Base-by-base conservation (phyloP, 129 eudicot species). In the Tanacetum coccineum region DNA sequence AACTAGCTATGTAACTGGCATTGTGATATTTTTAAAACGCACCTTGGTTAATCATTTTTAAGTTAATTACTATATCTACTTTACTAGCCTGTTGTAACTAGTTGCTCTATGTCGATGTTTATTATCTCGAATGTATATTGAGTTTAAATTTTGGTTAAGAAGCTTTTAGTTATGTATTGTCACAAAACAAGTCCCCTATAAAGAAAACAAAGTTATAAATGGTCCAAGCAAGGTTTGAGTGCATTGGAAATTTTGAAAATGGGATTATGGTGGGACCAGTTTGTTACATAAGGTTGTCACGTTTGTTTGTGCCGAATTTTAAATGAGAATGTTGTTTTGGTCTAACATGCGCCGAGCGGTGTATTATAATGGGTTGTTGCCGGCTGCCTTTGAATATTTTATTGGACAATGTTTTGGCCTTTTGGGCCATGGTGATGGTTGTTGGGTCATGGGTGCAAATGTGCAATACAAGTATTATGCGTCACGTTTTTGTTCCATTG, bases 261-360 rank as follows among this genome's bases (percentile, higher is more conserved):
- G 74, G 21, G n/a, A 32, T 17, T 32, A 13, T 67, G 79, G 79
- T 75, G 74, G 74, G 79, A 51, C 74, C 79, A 9, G 74, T 32
- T 74, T 48, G 78, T 74, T 74, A 66, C 40, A 57, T 66, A 49
- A 74, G 73, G 79, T 66, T 59, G 73, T 67, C 73, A 74, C 79
- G 79, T 66, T 74, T 67, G 78, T 66, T 65, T 66, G 72, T 57
- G 67, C 59, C 72, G 67, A 66, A 13, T 74, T 74, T 74, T 44
- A 67, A 67, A 67, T 59, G 44, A 63, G 21, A 54, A 47, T 11
- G 1, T 4, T 47, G 14, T 13, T 19, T 54, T 28, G 28, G 26
- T 57, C n/a, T n/a, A n/a, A n/a, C n/a, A n/a, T n/a, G n/a, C n/a
- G n/a, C n/a, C n/a, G n/a, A 21, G 66, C n/a, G n/a, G 64, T 46